Base-by-base conservation (phyloP, 768 basidiomycete genomes). In the Mycena leptocephala region DNA sequence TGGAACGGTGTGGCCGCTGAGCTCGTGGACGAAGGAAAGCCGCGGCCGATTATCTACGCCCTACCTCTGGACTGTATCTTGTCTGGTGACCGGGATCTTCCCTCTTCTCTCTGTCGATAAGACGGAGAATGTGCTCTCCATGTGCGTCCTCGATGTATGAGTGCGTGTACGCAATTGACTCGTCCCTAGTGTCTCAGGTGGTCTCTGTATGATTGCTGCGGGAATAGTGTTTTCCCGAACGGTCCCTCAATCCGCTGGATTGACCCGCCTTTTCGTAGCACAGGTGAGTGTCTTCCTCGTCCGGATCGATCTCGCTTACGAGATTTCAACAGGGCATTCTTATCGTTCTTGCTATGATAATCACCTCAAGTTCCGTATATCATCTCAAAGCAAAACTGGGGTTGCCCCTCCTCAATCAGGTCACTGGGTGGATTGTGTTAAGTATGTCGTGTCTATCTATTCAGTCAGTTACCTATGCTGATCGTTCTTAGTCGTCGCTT, bases 101-200 rank as follows among this genome's bases (percentile, higher is more conserved):
- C 95, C 95, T 0, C 81, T 95, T 32, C 87, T 96, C 32, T 85
- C 90, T 10, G 94, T 96, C 3, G 92, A 96, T 72, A 94, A 95
- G 80, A 84, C 86, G 28, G 96, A 96, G 83, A 92, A 86, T 75
- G 72, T 94, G 26, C 30, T 79, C 1, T 80, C 87, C 4, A 92
- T 96, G 96, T 95, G 70, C 80, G 92, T 86, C 10, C 56, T 46
- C 22, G 6, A 53, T 28, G 26, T 43, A 30, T 16, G 24, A 33
- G 18, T 4, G 56, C 32, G 58, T 79, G 9, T 81, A 22, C 33
- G 39, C 56, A 56, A 10, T 51, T 76, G 30, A 71, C 55, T 41
- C 18, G 9, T 53, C 9, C 39, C 30, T 28, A 78, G 76, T 41
- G 37, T 78, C 28, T 70, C 77, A 10, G 78, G 74, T 13, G 78